phyloP scores from a whole-genome alignment of 805 yeast species.

The Blastobotrys muscicola region DNA sequence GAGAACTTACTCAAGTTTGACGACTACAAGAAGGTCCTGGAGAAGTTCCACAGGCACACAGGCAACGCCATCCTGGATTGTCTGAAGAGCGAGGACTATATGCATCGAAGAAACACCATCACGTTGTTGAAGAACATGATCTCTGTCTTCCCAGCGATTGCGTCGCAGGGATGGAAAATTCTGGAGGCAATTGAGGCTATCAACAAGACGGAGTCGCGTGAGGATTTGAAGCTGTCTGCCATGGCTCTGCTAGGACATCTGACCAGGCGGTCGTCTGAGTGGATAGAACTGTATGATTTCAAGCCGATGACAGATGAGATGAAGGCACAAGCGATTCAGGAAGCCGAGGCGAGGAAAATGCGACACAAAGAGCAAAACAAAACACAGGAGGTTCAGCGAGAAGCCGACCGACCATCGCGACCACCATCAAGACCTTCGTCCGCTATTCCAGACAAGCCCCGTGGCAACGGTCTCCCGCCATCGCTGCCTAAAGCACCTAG shows the following conservation, averaged over 20 bases:
- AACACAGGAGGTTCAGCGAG: background rate
- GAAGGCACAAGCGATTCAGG: conserved; percentile 18
- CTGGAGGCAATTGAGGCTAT: conserved; percentile 40
- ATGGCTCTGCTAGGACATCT: conserved; percentile 27
- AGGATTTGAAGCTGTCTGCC: conserved; percentile 72
- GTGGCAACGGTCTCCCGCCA: background rate
- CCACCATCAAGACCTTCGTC: background rate
- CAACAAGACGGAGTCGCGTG: conserved; percentile 49
- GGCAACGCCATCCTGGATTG: conserved; percentile 36
- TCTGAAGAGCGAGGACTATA: conserved; percentile 45
- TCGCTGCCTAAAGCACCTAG: background rate
- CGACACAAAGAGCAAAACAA: background rate
- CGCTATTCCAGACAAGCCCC: background rate
- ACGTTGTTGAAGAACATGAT: conserved; percentile 61
- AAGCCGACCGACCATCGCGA: background rate
- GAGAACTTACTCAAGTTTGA: conserved; percentile 24
- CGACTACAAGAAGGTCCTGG: conserved; percentile 35
- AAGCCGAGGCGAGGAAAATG: conserved; percentile 18
- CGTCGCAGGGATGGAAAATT: conserved; percentile 52
- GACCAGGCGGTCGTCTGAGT: conserved; percentile 15
- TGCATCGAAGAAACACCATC: conserved; percentile 72
- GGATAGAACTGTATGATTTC: conserved; percentile 23
- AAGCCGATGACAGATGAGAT: conserved; percentile 17
- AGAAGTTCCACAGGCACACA: conserved; percentile 46
- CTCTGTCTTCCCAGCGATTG: conserved; percentile 56